Evolutionary conservation across 306 rosid species (phyloP).

Genomic region (Cucurbita pepo): DNA sequence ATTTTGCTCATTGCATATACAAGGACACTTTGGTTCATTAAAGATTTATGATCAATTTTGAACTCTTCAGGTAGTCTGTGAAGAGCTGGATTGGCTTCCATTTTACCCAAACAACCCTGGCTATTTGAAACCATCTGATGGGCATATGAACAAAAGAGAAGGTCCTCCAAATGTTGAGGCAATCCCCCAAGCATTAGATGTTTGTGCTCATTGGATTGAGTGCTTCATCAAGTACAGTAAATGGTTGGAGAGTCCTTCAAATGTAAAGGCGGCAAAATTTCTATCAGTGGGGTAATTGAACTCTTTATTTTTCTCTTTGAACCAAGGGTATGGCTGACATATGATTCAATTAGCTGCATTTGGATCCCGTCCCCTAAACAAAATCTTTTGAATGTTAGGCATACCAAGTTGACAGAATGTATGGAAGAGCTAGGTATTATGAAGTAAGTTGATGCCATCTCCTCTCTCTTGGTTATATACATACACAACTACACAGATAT

Average conservation of each 20-base stretch:
- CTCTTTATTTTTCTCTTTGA: neutral
- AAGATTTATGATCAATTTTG: constrained; percentile 9
- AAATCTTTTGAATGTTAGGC: constrained; percentile 34
- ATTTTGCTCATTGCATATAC: neutral
- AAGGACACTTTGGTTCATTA: constrained; percentile 9
- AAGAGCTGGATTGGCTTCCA: constrained; percentile 97
- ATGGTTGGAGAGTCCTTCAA: constrained; percentile 85
- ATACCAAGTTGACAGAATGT: constrained; percentile 58
- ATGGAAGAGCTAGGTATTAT: constrained; percentile 58
- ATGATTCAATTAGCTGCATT: constrained; percentile 7
- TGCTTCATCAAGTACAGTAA: constrained; percentile 85
- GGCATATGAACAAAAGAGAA: constrained; percentile 50
- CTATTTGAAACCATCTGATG: constrained; percentile 35
- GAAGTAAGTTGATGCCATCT: constrained; percentile 36
- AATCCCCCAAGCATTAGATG: constrained; percentile 50
- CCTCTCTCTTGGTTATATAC: neutral
- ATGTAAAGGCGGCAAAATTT: constrained; percentile 82
- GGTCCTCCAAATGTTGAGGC: constrained; percentile 80
- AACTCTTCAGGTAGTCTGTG: constrained; percentile 77
- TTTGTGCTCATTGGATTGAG: constrained; percentile 90
- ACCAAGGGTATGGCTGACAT: neutral
- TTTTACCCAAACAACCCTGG: constrained; percentile 62
- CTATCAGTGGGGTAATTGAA: constrained; percentile 75
- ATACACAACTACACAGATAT: neutral
- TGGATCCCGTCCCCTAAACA: neutral